These are phyloP conservation scores for Ceratocystis eucalypticola DNA, from an alignment of 2,329 filamentous ascomycete genomes.

Conservation along the genomic window DNA sequence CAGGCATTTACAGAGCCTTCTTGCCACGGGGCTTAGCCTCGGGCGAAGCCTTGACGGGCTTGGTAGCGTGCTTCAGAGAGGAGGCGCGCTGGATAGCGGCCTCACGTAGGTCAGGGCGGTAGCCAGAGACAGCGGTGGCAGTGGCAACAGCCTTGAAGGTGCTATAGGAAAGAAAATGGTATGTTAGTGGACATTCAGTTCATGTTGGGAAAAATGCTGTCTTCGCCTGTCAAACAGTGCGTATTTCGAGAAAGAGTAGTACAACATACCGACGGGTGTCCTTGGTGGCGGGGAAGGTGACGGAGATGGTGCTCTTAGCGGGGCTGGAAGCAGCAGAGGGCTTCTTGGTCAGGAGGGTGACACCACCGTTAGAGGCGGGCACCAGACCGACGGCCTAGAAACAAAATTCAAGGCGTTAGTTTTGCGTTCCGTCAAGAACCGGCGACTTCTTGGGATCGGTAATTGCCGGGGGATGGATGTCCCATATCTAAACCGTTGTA, in stretches of 20 bases:
- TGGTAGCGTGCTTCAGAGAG: slow-evolving; percentile 69
- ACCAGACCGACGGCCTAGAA: slow-evolving; percentile 70
- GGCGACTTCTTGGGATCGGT: too few species aligned
- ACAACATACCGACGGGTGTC: slow-evolving; percentile 51
- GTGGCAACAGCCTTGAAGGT: slow-evolving; percentile 81
- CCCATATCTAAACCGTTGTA: neutral
- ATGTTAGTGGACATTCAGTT: slow-evolving; percentile 8
- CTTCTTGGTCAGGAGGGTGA: slow-evolving; percentile 80
- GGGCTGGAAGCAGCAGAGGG: slow-evolving; percentile 58
- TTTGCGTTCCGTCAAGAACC: neutral
- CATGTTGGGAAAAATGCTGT: too few species aligned
- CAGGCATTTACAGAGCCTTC: slow-evolving; percentile 40
- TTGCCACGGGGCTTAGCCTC: slow-evolving; percentile 64
- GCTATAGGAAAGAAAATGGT: slow-evolving; percentile 34
- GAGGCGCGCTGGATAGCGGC: slow-evolving; percentile 75
- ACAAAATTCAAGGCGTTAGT: slow-evolving; percentile 11
- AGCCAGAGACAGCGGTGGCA: slow-evolving; percentile 68
- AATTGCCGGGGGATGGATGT: neutral
- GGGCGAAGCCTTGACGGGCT: slow-evolving; percentile 59
- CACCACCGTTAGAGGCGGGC: slow-evolving; percentile 61
- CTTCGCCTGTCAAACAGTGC: too few species aligned
- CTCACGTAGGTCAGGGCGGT: slow-evolving; percentile 66
- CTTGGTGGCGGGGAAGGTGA: slow-evolving; percentile 58
- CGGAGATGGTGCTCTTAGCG: slow-evolving; percentile 48
- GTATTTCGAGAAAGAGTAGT: neutral